Evolutionary conservation across 768 basidiomycete genomes (phyloP).

Genomic region (Strobilomyces dryophilus): DNA sequence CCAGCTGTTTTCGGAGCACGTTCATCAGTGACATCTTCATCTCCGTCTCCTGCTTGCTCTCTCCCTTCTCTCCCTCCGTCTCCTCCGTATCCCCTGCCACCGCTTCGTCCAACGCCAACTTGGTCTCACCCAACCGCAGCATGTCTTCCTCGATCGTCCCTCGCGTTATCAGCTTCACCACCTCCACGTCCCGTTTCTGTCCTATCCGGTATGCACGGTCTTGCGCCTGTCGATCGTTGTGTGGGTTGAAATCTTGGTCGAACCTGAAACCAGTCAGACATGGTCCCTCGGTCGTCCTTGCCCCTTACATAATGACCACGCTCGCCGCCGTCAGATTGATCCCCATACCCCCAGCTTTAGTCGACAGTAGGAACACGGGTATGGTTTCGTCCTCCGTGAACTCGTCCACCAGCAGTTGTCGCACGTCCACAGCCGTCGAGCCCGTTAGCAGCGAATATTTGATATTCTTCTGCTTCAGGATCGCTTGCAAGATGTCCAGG

Average conservation of each 20-base stretch:
- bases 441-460: conserved; percentile 87
- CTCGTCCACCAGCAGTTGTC: conserved; percentile 92
- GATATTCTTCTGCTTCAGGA: conserved; percentile 67
- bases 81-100: conserved; percentile 75
- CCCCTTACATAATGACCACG: conserved; percentile 81
- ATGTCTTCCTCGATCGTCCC: conserved; percentile 98
- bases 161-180: conserved; percentile 88
- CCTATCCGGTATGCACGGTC: conserved; percentile 98
- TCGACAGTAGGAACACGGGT: conserved; percentile 84
- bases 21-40: conserved; percentile 87
- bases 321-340: conserved; percentile 96
- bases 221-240: conserved; percentile 96
- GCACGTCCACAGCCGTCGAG: conserved; percentile 87
- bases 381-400: conserved; percentile 84
- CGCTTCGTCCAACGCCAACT: conserved; percentile 88
- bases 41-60: conserved; percentile 66
- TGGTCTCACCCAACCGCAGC: conserved; percentile 82
- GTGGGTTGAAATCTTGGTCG: conserved; percentile 97
- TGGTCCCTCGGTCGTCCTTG: not conserved
- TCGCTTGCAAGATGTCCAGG: conserved; percentile 84
- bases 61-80: conserved; percentile 53
- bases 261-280: conserved; percentile 49
- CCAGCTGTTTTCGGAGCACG: conserved; percentile 78
- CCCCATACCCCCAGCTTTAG: conserved; percentile 93
- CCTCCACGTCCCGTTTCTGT: conserved; percentile 90